These are phyloP conservation scores for Rhodotorula sp. DNA, from an alignment of 1,284 basidiomycete genomes.

Conservation along the genomic window DNA sequence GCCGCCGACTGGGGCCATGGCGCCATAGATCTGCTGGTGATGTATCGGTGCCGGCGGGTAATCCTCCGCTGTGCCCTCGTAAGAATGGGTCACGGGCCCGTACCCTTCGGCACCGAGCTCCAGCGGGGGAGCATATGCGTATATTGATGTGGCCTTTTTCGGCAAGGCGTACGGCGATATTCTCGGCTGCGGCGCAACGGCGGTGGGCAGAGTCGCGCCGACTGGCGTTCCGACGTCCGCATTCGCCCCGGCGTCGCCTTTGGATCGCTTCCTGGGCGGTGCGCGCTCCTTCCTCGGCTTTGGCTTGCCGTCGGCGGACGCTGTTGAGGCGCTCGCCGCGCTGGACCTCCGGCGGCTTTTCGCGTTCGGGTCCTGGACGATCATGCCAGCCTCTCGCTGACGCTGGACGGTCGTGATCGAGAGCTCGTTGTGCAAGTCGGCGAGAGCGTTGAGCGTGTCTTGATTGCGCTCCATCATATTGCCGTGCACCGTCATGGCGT, in stretches of 20 bases:
- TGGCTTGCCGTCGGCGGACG: constrained; percentile 3
- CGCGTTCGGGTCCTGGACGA: constrained; percentile 20
- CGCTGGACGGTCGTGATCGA: constrained; percentile 26
- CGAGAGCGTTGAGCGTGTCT: constrained; percentile 32
- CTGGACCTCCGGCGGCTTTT: neutral
- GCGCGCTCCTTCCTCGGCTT: neutral
- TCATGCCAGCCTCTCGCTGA: constrained; percentile 37
- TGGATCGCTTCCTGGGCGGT: neutral
- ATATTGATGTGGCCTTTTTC: too few species aligned
- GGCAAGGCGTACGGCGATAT: too few species aligned
- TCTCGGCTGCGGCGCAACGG: too few species aligned
- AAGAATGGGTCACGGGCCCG: neutral
- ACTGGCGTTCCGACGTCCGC: too few species aligned
- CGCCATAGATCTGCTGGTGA: constrained; percentile 8
- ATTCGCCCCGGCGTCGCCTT: neutral
- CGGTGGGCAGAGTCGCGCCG: too few species aligned
- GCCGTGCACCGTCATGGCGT: constrained; percentile 91
- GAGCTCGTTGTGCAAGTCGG: constrained; percentile 38
- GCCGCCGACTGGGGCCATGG: neutral
- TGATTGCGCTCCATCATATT: constrained; percentile 79
- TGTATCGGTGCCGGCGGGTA: neutral
- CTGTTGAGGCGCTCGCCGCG: neutral
- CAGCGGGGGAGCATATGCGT: too few species aligned
- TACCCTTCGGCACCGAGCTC: too few species aligned
- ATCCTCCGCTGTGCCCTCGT: neutral